Evolutionary conservation across 2,329 filamentous ascomycete genomes (phyloP).

Genomic region (Clarireedia sp.): DNA sequence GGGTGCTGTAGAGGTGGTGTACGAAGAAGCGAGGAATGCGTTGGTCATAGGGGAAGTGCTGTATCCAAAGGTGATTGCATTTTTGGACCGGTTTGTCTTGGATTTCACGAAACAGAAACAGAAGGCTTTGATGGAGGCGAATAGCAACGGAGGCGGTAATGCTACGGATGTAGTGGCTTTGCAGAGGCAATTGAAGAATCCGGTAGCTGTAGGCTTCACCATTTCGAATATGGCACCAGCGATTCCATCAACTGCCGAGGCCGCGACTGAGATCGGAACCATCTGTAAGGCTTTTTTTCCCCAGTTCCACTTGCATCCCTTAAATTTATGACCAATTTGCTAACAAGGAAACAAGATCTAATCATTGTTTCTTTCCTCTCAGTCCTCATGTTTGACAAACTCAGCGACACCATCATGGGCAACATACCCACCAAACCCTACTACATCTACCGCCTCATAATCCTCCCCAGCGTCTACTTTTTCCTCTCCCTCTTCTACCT

Average conservation of each 20-base stretch:
- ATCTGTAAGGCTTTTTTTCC: slow-evolving; percentile 11
- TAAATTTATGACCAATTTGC: neutral
- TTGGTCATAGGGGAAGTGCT: slow-evolving; percentile 10
- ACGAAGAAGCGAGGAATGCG: slow-evolving; percentile 16
- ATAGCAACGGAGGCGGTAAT: neutral
- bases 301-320: too few species aligned
- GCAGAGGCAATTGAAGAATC: slow-evolving; percentile 10
- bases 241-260: slow-evolving; percentile 14
- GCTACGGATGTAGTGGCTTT: slow-evolving; percentile 7
- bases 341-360: slow-evolving; percentile 9
- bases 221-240: slow-evolving; percentile 14
- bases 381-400: slow-evolving; percentile 15
- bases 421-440: slow-evolving; percentile 12
- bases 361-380: slow-evolving; percentile 19
- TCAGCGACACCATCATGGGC: slow-evolving; percentile 17
- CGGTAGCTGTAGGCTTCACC: slow-evolving; percentile 10
- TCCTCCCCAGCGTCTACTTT: slow-evolving; percentile 13
- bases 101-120: slow-evolving; percentile 16
- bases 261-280: slow-evolving; percentile 18
- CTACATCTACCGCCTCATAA: slow-evolving; percentile 13
- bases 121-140: neutral
- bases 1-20: slow-evolving; percentile 12
- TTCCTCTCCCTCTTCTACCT: slow-evolving; percentile 16
- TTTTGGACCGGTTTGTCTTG: slow-evolving; percentile 13
- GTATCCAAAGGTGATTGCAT: slow-evolving; percentile 11